These are phyloP conservation scores for Sarocladiaceae sp. DNA, from an alignment of 2,329 filamentous ascomycete genomes.

Conservation along the genomic window DNA sequence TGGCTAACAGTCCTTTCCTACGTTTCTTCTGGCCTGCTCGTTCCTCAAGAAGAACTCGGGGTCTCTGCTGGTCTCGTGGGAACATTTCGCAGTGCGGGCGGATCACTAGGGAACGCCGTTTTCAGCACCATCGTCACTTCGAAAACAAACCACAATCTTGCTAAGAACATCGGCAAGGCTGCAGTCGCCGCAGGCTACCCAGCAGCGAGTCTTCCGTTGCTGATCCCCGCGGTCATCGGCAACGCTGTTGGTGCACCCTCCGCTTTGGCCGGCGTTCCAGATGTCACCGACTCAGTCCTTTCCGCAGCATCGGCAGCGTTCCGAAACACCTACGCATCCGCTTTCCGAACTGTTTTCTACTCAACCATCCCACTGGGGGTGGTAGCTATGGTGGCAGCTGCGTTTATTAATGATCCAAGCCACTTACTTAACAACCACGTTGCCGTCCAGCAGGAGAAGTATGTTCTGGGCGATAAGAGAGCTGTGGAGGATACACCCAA, in stretches of 20 bases:
- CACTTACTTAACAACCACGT: conserved; percentile 5
- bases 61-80: conserved; percentile 4
- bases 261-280: background rate
- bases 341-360: background rate
- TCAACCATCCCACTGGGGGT: conserved; percentile 1
- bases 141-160: background rate
- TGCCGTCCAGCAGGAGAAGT: conserved; percentile 6
- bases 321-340: background rate
- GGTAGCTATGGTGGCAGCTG: conserved; percentile 2
- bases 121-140: conserved; percentile 6
- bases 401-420: conserved; percentile 6
- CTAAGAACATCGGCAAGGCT: background rate
- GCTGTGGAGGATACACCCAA: background rate
- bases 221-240: conserved; percentile 4
- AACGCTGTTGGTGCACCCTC: conserved; percentile 1
- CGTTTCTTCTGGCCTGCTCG: background rate
- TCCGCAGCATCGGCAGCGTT: background rate
- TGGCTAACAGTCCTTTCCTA: conserved; percentile 4
- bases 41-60: conserved; percentile 2
- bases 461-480: conserved; percentile 4
- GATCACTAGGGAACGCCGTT: conserved; percentile 4
- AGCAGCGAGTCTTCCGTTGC: background rate
- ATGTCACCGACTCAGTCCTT: background rate
- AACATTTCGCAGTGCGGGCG: conserved; percentile 2
- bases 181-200: conserved; percentile 1